Base-by-base conservation (phyloP, 2,329 filamentous ascomycete genomes). In the Sporothrix phasma region DNA sequence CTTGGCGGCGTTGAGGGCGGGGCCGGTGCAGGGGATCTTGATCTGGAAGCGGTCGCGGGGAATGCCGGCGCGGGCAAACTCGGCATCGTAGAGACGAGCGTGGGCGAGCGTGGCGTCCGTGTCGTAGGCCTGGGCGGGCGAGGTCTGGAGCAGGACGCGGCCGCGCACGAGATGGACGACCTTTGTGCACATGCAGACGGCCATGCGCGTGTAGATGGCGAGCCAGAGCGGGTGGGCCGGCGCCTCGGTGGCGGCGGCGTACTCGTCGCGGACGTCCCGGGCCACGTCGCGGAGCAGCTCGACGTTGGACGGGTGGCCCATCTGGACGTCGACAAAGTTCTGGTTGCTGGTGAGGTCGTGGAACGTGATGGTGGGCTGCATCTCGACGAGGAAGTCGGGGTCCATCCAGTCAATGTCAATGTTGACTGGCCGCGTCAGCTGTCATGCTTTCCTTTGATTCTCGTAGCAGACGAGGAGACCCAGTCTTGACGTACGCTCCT, bases 371-470 rank as follows among this genome's bases (percentile, higher is more conserved):
- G 75, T 74, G 47, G 64, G 45, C 58, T 63, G 13, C 63, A 64
- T 65, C n/a, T 69, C 71, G 63, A 76, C 76, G 66, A 79, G 76
- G 68, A 77, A 80, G 15, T 78, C 76, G 0, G 78, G 76, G 65
- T 79, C 79, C 79, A 81, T 81, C 74, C 77, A 80, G 68, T 81
- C 79, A 26, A 81, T 77, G 65, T 81, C 79, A 62, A 81, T 73
- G 37, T 81, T 77, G 64, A 81, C 79, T 81, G 47, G 6, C 1
- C 2, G 17, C 37, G 56, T 64, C 13, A 60, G 43, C n/a, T n/a
- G n/a, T 24, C n/a, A 34, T 13, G 19, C n/a, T n/a, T n/a, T n/a
- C n/a, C n/a, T 1, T 53, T 5, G 10, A 11, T 37, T 37, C 34
- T 13, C 4, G 34, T 29, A 24, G n/a, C 3, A 8, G 8, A 1